Conservation (phyloP, 176 grass and related monocot species). For the Carex myosuroides region DNA sequence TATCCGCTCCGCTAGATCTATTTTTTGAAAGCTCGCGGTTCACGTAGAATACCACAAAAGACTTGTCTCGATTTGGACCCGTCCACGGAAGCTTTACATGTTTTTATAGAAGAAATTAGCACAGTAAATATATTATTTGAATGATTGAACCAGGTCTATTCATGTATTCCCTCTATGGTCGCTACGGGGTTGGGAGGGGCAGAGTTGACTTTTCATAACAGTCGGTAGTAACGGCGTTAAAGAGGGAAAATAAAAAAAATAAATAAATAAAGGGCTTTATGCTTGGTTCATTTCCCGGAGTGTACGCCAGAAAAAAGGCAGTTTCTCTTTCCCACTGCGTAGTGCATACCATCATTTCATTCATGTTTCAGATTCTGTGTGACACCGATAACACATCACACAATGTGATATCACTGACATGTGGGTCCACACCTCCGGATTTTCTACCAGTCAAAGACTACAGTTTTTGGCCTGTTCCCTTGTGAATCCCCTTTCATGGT, state of each 20-base stretch:
- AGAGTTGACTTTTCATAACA: conserved; percentile 29
- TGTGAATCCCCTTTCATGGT: neutral
- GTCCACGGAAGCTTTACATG: neutral
- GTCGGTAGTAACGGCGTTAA: conserved; percentile 19
- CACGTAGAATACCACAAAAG: neutral
- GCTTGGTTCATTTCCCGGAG: conserved; percentile 25
- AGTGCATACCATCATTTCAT: conserved; percentile 9
- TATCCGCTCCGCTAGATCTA: conserved; percentile 26
- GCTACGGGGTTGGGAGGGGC: neutral
- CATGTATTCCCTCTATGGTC: neutral
- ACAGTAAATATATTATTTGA: neutral
- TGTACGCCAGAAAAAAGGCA: conserved; percentile 27
- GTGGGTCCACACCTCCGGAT: neutral
- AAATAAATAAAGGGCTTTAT: conserved; percentile 3
- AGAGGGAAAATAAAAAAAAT: neutral
- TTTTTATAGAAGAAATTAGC: neutral
- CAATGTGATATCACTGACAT: neutral
- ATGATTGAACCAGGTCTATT: neutral
- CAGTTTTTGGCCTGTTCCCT: neutral
- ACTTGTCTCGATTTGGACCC: neutral
- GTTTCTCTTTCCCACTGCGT: conserved; percentile 16
- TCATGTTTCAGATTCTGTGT: neutral
- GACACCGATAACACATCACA: neutral
- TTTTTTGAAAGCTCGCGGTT: conserved; percentile 2
- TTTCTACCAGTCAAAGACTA: neutral